Conservation (phyloP, 108 stramenopile genomes). For the Bacterosira constricta region DNA sequence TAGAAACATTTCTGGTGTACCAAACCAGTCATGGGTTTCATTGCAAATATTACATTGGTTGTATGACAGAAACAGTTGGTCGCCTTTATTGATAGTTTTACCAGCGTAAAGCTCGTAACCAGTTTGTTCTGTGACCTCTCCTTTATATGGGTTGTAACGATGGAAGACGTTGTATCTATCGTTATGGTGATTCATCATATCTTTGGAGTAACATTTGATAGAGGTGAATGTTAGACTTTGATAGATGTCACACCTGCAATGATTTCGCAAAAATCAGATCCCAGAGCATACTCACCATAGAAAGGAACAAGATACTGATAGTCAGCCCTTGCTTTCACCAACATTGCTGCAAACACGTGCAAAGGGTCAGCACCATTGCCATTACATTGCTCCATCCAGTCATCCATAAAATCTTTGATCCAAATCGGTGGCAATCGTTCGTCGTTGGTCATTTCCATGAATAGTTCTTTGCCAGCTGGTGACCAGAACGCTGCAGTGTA, state of each 20-base stretch:
- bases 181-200: constrained; percentile 70
- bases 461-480: constrained; percentile 36
- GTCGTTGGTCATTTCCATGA: constrained; percentile 35
- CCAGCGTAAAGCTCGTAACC: constrained; percentile 27
- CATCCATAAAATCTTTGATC: constrained; percentile 10
- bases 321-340: constrained; percentile 56
- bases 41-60: constrained; percentile 62
- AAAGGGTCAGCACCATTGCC: constrained; percentile 25
- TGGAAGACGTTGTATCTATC: constrained; percentile 36
- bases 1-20: constrained; percentile 62
- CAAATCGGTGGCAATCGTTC: constrained; percentile 22
- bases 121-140: constrained; percentile 10
- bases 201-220: not conserved
- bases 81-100: constrained; percentile 59
- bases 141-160: constrained; percentile 25
- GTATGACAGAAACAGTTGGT: constrained; percentile 70
- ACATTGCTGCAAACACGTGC: constrained; percentile 39
- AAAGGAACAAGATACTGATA: constrained; percentile 72
- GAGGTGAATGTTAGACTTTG: not conserved
- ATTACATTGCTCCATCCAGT: constrained; percentile 40
- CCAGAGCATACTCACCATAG: constrained; percentile 59
- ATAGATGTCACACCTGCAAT: too few relatives aligned
- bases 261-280: too few relatives aligned
- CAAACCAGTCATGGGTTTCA: constrained; percentile 34
- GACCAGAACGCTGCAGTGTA: constrained; percentile 53